phyloP scores from a whole-genome alignment of 2,329 filamentous ascomycete species.

The Onygenales sp. region DNA sequence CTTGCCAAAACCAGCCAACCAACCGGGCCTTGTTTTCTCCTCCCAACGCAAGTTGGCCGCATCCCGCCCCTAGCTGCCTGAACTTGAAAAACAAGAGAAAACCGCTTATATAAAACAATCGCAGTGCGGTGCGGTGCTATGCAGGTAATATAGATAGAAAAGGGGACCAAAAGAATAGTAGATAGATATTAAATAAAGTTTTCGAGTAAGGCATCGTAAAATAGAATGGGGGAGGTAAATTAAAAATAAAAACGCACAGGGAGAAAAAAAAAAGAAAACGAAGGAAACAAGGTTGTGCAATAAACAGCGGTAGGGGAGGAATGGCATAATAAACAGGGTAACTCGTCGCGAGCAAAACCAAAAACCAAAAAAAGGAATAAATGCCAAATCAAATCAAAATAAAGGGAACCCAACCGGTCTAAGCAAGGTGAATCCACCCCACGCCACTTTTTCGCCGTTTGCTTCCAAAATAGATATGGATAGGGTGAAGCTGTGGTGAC shows the following conservation, averaged over 20 bases:
- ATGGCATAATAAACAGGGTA: neutral
- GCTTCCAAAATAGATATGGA: too few species aligned
- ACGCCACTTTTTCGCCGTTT: neutral
- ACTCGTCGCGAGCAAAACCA: neutral
- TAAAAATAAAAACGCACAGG: neutral
- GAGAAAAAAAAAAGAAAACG: neutral
- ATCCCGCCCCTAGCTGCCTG: too few species aligned
- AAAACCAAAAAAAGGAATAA: neutral
- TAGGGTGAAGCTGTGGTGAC: too few species aligned
- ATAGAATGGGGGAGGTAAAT: neutral
- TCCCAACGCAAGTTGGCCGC: too few species aligned
- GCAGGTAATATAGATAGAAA: neutral
- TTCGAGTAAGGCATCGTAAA: slow-evolving; percentile 1
- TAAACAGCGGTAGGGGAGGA: neutral
- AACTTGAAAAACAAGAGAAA: too few species aligned
- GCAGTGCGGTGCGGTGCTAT: neutral
- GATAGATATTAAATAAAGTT: slow-evolving; percentile 1
- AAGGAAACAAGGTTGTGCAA: neutral
- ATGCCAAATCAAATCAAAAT: neutral
- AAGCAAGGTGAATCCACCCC: neutral
- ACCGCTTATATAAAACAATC: too few species aligned
- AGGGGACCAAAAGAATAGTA: neutral
- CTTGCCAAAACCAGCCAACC: too few species aligned
- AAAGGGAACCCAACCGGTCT: neutral
- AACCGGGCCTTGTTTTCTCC: too few species aligned